These are phyloP conservation scores for Thelephora aurantiotincta DNA, from an alignment of 768 basidiomycete genomes.

Conservation along the genomic window DNA sequence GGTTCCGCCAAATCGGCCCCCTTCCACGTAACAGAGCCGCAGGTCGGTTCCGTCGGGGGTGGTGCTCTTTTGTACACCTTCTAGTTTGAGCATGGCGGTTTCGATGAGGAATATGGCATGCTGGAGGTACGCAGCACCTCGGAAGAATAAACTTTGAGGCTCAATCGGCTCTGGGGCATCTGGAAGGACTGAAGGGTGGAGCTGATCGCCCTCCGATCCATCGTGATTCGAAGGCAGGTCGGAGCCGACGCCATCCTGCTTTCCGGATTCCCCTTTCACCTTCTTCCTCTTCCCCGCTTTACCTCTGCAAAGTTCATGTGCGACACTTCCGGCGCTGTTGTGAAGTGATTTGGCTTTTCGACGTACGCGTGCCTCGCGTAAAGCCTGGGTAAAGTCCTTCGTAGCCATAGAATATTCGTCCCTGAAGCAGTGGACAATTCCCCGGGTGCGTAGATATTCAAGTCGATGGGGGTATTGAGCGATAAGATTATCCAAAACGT, in stretches of 20 bases:
- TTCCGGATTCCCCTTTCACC: slow-evolving; percentile 34
- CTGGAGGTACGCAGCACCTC: slow-evolving; percentile 73
- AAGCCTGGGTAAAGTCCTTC: slow-evolving; percentile 69
- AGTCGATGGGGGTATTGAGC: slow-evolving; percentile 57
- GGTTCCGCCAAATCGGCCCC: slow-evolving; percentile 71
- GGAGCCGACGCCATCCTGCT: slow-evolving; percentile 52
- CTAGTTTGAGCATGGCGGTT: slow-evolving; percentile 51
- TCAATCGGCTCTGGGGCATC: slow-evolving; percentile 82
- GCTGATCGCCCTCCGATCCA: slow-evolving; percentile 33
- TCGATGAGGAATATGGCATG: slow-evolving; percentile 69
- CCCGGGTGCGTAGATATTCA: slow-evolving; percentile 81
- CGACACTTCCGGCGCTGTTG: slow-evolving; percentile 19
- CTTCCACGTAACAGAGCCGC: slow-evolving; percentile 60
- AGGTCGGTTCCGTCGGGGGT: slow-evolving; percentile 61
- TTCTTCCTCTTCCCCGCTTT: slow-evolving; percentile 41
- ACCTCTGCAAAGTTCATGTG: slow-evolving; percentile 19
- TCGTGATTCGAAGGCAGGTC: slow-evolving; percentile 25
- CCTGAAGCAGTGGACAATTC: slow-evolving; percentile 79
- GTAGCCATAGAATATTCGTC: slow-evolving; percentile 66
- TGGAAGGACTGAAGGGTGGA: slow-evolving; percentile 64
- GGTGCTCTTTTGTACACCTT: slow-evolving; percentile 46
- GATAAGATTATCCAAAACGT: slow-evolving; percentile 71
- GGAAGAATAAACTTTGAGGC: slow-evolving; percentile 69
- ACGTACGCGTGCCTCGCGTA: slow-evolving; percentile 59
- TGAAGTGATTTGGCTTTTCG: slow-evolving; percentile 54